These are phyloP conservation scores for Penicillium waksmanii DNA, from an alignment of 495 filamentous ascomycete species.

Conservation along the genomic window DNA sequence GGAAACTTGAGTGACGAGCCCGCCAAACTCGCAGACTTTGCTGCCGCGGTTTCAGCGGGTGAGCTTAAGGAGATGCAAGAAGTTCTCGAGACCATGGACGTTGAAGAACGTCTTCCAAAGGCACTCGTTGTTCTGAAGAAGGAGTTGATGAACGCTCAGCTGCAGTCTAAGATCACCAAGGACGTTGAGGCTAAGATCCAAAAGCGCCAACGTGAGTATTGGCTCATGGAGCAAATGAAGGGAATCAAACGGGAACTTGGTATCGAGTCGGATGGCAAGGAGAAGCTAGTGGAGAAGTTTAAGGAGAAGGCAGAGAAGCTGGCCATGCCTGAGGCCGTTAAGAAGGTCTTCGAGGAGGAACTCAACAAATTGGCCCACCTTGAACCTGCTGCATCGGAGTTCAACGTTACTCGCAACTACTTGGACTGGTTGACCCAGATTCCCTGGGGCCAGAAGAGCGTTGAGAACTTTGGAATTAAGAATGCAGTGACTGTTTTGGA, in stretches of 20 bases:
- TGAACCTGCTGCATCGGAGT: constrained; percentile 93
- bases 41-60: constrained; percentile 89
- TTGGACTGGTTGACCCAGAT: constrained; percentile 98
- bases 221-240: constrained; percentile 99
- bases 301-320: constrained; percentile 92
- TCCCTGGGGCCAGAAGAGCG: constrained; percentile 94
- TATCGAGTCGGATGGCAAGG: constrained; percentile 96
- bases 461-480: constrained; percentile 93
- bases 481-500: constrained; percentile 90
- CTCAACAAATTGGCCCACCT: constrained; percentile 94
- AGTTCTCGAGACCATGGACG: constrained; percentile 83
- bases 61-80: constrained; percentile 92
- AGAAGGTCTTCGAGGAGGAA: constrained; percentile 98
- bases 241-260: constrained; percentile 95
- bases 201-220: constrained; percentile 97
- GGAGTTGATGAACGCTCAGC: constrained; percentile 95
- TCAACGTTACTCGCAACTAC: constrained; percentile 99
- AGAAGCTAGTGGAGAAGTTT: constrained; percentile 96
- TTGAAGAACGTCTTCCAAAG: constrained; percentile 88
- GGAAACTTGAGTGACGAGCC: constrained; percentile 96
- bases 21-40: constrained; percentile 93
- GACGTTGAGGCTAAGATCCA: constrained; percentile 98
- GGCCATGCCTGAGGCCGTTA: constrained; percentile 94
- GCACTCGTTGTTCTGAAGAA: constrained; percentile 92
- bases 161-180: constrained; percentile 96